These are phyloP conservation scores for Botryosphaeria dothidea DNA, from an alignment of 2,329 filamentous ascomycete genomes.

Conservation along the genomic window DNA sequence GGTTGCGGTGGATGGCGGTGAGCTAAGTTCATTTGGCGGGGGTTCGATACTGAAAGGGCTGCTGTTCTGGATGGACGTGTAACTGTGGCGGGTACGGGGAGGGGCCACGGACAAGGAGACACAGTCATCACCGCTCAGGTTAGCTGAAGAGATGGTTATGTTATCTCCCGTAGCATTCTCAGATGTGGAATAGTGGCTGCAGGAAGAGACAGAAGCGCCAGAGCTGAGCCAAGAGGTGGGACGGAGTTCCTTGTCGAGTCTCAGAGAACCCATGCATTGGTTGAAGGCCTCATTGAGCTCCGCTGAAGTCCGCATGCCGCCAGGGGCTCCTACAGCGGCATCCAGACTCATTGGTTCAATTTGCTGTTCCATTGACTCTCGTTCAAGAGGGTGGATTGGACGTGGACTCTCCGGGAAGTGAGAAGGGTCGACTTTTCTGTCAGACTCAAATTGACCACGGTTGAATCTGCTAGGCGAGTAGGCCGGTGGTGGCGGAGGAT, in stretches of 20 bases:
- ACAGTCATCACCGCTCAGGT: background rate
- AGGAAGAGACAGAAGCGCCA: background rate
- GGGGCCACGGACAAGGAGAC: background rate
- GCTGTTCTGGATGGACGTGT: constrained; percentile 14
- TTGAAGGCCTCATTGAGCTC: constrained; percentile 15
- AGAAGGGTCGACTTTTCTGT: background rate
- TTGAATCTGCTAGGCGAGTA: constrained; percentile 15
- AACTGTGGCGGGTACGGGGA: constrained; percentile 15
- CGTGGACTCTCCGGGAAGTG: constrained; percentile 14
- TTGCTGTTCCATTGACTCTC: constrained; percentile 6
- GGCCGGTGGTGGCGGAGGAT: constrained; percentile 14
- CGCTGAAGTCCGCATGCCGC: background rate
- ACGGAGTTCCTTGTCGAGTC: background rate
- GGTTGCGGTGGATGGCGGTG: background rate
- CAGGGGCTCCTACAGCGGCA: background rate
- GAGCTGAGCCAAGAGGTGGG: constrained; percentile 3
- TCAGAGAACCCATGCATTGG: constrained; percentile 3
- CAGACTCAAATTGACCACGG: background rate
- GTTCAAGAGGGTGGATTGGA: constrained; percentile 12
- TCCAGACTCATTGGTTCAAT: background rate
- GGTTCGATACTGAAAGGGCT: background rate
- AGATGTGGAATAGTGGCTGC: constrained; percentile 6
- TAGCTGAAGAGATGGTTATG: constrained; percentile 4
- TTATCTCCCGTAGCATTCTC: constrained; percentile 9
- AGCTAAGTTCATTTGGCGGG: background rate